Conservation (phyloP, 306 rosid genomes). For the Morella rubra region DNA sequence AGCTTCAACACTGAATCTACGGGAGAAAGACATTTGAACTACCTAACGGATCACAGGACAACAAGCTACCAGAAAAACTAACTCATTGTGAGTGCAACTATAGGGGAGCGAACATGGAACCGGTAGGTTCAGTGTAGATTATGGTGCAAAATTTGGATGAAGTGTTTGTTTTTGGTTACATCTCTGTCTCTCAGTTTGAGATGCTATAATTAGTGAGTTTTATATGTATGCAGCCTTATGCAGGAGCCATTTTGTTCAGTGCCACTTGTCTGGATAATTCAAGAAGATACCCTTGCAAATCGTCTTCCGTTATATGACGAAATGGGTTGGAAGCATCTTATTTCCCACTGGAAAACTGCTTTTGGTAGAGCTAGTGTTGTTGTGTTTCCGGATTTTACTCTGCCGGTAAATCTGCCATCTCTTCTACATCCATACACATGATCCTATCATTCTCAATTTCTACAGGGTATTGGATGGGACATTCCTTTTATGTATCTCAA, state of each 20-base stretch:
- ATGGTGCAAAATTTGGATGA: not conserved
- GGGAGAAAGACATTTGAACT: too few species aligned
- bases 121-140: not conserved
- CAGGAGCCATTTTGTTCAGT: constrained; percentile 97
- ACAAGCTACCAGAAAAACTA: too few species aligned
- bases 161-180: not conserved
- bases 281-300: constrained; percentile 79
- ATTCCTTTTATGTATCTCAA: constrained; percentile 38
- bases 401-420: constrained; percentile 60
- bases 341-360: constrained; percentile 82
- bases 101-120: not conserved
- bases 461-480: constrained; percentile 19
- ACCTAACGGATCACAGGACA: too few species aligned
- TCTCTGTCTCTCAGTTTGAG: constrained; percentile 27
- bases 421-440: constrained; percentile 2
- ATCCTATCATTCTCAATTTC: constrained; percentile 26
- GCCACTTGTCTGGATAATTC: constrained; percentile 94
- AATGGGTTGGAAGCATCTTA: constrained; percentile 67
- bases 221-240: constrained; percentile 97
- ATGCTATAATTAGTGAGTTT: constrained; percentile 65
- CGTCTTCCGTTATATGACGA: constrained; percentile 72
- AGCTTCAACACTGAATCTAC: too few species aligned
- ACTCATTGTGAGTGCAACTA: too few species aligned
- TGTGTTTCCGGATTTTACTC: constrained; percentile 90
- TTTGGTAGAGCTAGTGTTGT: constrained; percentile 75